A percentile compares a stretch with the other conserved stretches of the same genome.
phyloP scores from a whole-genome alignment of 306 rosid genomes.

The Medicago ruthenica region DNA sequence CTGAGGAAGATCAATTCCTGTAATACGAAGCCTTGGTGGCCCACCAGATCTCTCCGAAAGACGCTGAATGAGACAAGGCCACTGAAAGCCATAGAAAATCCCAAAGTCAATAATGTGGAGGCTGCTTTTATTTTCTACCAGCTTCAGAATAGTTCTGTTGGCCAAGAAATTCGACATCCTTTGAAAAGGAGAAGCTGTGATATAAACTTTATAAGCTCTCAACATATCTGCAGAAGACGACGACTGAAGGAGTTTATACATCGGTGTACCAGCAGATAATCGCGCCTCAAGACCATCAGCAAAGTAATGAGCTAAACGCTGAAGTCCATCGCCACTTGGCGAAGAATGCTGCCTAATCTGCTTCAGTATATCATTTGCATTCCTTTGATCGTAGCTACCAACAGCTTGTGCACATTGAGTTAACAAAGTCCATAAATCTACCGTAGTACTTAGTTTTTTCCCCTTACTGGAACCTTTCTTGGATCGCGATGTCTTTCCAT shows the following conservation, averaged over 20 bases:
- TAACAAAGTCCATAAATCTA: slow-evolving; percentile 72
- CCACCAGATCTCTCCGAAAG: slow-evolving; percentile 69
- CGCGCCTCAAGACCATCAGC: slow-evolving; percentile 72
- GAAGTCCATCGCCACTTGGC: slow-evolving; percentile 64
- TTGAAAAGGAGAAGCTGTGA: slow-evolving; percentile 67
- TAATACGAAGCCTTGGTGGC: slow-evolving; percentile 70
- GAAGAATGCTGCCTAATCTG: slow-evolving; percentile 72
- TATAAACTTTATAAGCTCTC: slow-evolving; percentile 63
- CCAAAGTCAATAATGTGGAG: slow-evolving; percentile 81
- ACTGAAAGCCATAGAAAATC: slow-evolving; percentile 76
- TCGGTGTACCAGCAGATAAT: slow-evolving; percentile 58
- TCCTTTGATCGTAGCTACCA: slow-evolving; percentile 65
- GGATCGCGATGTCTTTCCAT: slow-evolving; percentile 48
- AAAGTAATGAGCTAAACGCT: slow-evolving; percentile 78
- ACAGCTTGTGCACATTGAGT: slow-evolving; percentile 81
- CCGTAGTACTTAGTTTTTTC: slow-evolving; percentile 17
- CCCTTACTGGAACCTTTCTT: slow-evolving; percentile 58
- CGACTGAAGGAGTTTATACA: slow-evolving; percentile 27
- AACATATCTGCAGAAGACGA: slow-evolving; percentile 62
- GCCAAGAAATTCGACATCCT: slow-evolving; percentile 66
- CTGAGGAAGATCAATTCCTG: slow-evolving; percentile 77
- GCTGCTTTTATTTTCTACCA: slow-evolving; percentile 45
- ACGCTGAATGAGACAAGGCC: slow-evolving; percentile 80
- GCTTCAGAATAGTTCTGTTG: slow-evolving; percentile 59
- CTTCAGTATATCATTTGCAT: slow-evolving; percentile 59